phyloP scores from a whole-genome alignment of 208 protist genomes.

The Trypanosoma melophagium region DNA sequence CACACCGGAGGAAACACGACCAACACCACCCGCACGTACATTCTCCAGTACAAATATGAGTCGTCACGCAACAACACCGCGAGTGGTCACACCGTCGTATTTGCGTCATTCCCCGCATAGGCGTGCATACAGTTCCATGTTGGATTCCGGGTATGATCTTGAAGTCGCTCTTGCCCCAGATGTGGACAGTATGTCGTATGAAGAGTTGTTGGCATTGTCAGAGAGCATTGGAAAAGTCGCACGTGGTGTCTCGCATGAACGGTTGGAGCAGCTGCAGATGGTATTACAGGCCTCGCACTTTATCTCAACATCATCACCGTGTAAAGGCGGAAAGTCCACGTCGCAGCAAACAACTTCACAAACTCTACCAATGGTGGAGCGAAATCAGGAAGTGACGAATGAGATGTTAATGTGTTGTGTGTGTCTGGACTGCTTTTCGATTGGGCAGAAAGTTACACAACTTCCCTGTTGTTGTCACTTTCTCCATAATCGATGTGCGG shows the following conservation, averaged over 20 bases:
- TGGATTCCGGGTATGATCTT: neutral
- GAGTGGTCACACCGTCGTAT: too few relatives aligned
- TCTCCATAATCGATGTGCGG: slow-evolving; percentile 21
- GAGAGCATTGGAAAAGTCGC: slow-evolving; percentile 24
- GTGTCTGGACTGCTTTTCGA: slow-evolving; percentile 22
- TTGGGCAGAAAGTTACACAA: slow-evolving; percentile 20
- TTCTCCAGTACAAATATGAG: too few relatives aligned
- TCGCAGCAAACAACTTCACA: too few relatives aligned
- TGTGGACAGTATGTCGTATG: slow-evolving; percentile 33
- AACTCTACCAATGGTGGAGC: too few relatives aligned
- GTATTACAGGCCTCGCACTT: slow-evolving; percentile 15
- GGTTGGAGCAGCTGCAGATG: slow-evolving; percentile 13
- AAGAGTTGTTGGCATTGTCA: slow-evolving; percentile 24
- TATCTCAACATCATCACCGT: neutral
- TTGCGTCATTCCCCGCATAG: too few relatives aligned
- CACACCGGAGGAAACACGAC: too few relatives aligned
- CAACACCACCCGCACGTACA: too few relatives aligned
- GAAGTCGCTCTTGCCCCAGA: slow-evolving; percentile 20
- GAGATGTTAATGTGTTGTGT: slow-evolving; percentile 16
- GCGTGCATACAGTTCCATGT: too few relatives aligned
- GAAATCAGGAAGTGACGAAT: neutral
- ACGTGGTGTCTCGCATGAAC: slow-evolving; percentile 14
- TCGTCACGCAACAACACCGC: too few relatives aligned
- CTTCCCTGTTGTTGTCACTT: slow-evolving; percentile 29
- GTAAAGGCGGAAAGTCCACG: too few relatives aligned